Evolutionary conservation across 1,139 yeast genomes (phyloP), one percentile per base, ranked within the genome.

Genomic region (Suhomyces terraborum): DNA sequence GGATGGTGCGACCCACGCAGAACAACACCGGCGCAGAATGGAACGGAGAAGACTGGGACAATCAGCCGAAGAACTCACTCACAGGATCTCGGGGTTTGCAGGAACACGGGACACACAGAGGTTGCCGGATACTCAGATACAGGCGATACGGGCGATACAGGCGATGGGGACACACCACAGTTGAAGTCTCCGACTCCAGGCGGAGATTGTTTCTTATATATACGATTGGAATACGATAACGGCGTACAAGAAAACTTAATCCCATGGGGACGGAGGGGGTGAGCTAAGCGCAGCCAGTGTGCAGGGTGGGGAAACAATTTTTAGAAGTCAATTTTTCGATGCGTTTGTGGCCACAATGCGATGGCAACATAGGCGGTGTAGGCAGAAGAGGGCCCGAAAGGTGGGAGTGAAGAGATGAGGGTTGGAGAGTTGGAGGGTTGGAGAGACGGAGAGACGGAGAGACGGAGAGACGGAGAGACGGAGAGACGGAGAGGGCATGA

Each of bases 171-270:
- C 12, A n/a, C 14, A 24, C 26, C 26, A 24, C 26, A 4, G 26
- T 24, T 24, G 6, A 16, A 14, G 12, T 6, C 27, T 5, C 3
- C 4, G 17, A 9, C 16, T 3, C 7, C 6, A 24, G 10, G 27
- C 13, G 27, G 27, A 12, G 16, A 24, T 24, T 24, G 16, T 12
- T 24, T 24, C 27, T 24, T 24, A 32, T 38, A 30, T 36, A 38
- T 38, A 38, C 41, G 40, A 27, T 19, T 13, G 19, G 40, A 32
- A 37, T 32, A 32, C 40, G 40, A 37, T 37, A 37, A 31, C 32
- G 36, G 19, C 24, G 13, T n/a, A 27, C 19, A 27, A 27, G 13
- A 19, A 19, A 12, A 14, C 8, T n/a, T 10, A 30, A 19, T 3
- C 14, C 13, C 32, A 19, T 9, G 31, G 27, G n/a, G 12, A 8